Conservation (phyloP, 371 early-diverging fungal species). For the Mucor saturninus region DNA sequence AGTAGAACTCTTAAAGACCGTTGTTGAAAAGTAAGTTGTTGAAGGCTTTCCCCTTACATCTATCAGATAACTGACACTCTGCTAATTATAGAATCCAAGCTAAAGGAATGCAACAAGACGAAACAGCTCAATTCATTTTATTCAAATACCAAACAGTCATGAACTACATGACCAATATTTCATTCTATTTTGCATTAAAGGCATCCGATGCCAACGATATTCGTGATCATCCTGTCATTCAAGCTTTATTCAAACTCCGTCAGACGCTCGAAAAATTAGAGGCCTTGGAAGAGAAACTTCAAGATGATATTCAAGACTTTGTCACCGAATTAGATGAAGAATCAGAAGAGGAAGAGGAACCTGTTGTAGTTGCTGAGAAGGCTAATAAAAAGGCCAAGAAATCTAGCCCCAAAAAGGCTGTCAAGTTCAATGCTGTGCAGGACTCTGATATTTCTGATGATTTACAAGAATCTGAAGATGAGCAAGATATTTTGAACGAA, state of each 20-base stretch:
- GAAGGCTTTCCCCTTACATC: background rate
- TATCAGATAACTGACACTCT: background rate
- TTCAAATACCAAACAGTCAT: constrained; percentile 63
- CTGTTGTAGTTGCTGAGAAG: background rate
- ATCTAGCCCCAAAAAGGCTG: constrained; percentile 24
- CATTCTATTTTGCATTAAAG: constrained; percentile 85
- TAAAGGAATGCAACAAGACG: constrained; percentile 26
- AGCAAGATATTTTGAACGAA: constrained; percentile 42
- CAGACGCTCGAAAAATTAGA: constrained; percentile 75
- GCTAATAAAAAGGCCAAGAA: constrained; percentile 12
- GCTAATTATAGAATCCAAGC: constrained; percentile 8
- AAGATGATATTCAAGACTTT: constrained; percentile 42
- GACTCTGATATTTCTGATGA: constrained; percentile 28
- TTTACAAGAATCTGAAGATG: constrained; percentile 35
- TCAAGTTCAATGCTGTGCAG: constrained; percentile 1
- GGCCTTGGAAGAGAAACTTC: constrained; percentile 61
- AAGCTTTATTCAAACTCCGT: constrained; percentile 73
- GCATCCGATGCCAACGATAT: constrained; percentile 64
- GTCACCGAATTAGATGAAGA: constrained; percentile 10
- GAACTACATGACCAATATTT: constrained; percentile 87
- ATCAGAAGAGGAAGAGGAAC: constrained; percentile 31
- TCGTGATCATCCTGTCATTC: constrained; percentile 85
- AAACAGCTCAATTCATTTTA: constrained; percentile 47
- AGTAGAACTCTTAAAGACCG: constrained; percentile 36
- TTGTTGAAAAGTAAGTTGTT: constrained; percentile 34